Base-by-base conservation (phyloP, 768 basidiomycete species). In the Russula brevipes region DNA sequence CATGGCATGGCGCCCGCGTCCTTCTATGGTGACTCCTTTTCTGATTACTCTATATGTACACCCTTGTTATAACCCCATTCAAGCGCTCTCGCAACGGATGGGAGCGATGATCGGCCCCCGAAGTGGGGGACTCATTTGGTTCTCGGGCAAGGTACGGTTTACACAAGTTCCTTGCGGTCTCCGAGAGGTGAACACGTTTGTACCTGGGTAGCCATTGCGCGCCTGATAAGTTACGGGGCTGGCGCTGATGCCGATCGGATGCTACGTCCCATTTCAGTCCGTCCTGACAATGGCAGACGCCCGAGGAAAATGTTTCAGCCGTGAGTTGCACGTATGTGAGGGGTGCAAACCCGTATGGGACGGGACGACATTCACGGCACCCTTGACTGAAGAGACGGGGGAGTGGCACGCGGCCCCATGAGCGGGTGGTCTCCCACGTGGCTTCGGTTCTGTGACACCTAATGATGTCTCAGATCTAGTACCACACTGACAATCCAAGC, bases 161-260 rank as follows among this genome's bases (percentile, higher is more conserved):
- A 46, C 24, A 35, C 31, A 31, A 30, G 59, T 12, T n/a, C 62
- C 62, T 41, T 47, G 52, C 33, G 57, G 38, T 49, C 31, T 41
- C 57, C 45, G 52, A 54, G 53, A 54, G 57, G 52, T 9, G 30
- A 59, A 54, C 57, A 59, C 57, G 62, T 63, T 63, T 59, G 52
- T 59, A 49, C 57, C 46, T 63, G n/a, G 51, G 30, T 42, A 35
- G 31, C 38, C n/a, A 31, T 46, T 11, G 24, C 33, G 57, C 57
- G 39, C 62, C 54, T 49, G 52, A 59, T 42, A 35, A 38, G n/a
- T 54, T 49, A 33, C 46, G 14, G 39, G 38, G 30, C 36, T 35
- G 51, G 44, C 11, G 36, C 19, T n/a, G 6, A 5, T 50, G 39
- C n/a, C 30, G 35, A 61, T 36, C 39, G 39, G 19, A 39, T 41